A percentile compares a stretch with the other conserved stretches of the same genome.
Conservation (phyloP, 495 filamentous ascomycete genomes). For the Rhypophila decipiens region DNA sequence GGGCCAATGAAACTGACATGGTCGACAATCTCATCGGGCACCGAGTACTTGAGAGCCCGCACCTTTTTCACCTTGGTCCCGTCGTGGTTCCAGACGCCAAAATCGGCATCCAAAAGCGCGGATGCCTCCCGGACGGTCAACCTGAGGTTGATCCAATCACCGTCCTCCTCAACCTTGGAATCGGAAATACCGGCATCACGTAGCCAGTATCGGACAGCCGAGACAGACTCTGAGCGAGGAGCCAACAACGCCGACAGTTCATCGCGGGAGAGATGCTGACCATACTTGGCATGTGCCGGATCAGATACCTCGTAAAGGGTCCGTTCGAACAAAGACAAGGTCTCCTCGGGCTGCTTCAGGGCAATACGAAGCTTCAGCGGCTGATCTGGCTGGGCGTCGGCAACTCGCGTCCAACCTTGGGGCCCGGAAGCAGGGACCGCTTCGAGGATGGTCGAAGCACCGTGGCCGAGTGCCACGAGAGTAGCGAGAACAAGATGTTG, state of each 20-base stretch:
- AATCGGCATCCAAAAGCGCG: constrained; percentile 47
- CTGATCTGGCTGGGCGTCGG: constrained; percentile 28
- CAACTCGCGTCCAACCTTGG: constrained; percentile 39
- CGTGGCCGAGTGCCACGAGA: neutral
- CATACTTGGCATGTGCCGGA: constrained; percentile 55
- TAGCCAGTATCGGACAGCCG: constrained; percentile 46
- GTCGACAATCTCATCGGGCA: constrained; percentile 42
- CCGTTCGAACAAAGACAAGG: constrained; percentile 54
- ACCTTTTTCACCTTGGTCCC: constrained; percentile 27
- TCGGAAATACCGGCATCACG: constrained; percentile 33
- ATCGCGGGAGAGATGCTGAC: constrained; percentile 56
- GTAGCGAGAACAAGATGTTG: neutral
- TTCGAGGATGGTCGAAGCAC: constrained; percentile 29
- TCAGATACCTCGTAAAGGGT: constrained; percentile 56
- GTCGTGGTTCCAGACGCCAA: constrained; percentile 42
- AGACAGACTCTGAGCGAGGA: constrained; percentile 36
- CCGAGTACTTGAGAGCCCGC: constrained; percentile 53
- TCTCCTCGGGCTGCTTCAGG: constrained; percentile 44
- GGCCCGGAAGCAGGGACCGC: constrained; percentile 32
- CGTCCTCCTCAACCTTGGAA: constrained; percentile 36
- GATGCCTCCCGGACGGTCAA: constrained; percentile 47
- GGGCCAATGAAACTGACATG: constrained; percentile 55
- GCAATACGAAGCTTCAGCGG: constrained; percentile 49
- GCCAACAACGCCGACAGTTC: constrained; percentile 45
- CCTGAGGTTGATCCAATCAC: constrained; percentile 53